Evolutionary conservation across 2,329 filamentous ascomycete genomes (phyloP).

Genomic region (Calonectria hongkongensis): DNA sequence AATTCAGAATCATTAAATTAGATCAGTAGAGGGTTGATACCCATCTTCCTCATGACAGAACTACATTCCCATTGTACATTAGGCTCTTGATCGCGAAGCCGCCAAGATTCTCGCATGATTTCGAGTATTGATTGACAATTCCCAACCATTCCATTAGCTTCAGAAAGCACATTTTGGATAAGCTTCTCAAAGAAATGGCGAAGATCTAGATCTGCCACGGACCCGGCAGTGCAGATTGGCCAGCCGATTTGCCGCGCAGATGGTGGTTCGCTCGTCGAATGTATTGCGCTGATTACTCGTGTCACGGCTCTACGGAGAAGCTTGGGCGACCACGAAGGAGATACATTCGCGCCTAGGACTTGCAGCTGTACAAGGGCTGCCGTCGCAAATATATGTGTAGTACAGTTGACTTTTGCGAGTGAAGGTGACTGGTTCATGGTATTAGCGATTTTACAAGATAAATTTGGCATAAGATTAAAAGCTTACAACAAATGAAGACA

Average conservation of each 20-base stretch:
- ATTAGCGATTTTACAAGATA: neutral
- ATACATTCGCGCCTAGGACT: neutral
- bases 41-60: conserved; percentile 24
- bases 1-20: neutral
- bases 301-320: conserved; percentile 19
- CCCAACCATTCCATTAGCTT: conserved; percentile 11
- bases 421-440: neutral
- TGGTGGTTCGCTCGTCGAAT: neutral
- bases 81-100: neutral
- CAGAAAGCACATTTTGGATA: neutral
- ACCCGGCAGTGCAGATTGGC: conserved; percentile 11
- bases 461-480: no score
- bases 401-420: neutral
- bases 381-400: conserved; percentile 13
- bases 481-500: conserved; percentile 4
- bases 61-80: conserved; percentile 17
- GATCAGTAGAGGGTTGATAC: conserved; percentile 13
- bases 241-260: conserved; percentile 20
- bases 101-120: conserved; percentile 18
- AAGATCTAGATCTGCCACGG: conserved; percentile 5
- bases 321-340: neutral
- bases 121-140: conserved; percentile 1
- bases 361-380: conserved; percentile 19
- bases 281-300: conserved; percentile 10
- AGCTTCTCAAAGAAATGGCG: conserved; percentile 8